phyloP scores from a whole-genome alignment of 2,329 filamentous ascomycete genomes.

The Hysterium pulicare region DNA sequence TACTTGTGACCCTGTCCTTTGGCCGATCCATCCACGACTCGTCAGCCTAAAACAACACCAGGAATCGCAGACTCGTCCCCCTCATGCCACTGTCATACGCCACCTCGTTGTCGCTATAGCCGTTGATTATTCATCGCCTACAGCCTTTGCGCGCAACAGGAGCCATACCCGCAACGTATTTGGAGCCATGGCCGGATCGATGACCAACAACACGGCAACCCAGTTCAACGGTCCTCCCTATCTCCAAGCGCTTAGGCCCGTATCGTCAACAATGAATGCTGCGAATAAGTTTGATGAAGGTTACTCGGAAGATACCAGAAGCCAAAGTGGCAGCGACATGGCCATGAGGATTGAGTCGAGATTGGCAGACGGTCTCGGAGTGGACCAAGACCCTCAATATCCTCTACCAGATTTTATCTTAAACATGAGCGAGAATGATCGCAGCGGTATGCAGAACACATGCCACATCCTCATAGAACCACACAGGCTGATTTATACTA shows the following conservation, averaged over 20 bases:
- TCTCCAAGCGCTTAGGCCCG: constrained; percentile 34
- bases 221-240: constrained; percentile 31
- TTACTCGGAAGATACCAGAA: constrained; percentile 72
- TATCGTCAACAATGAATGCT: constrained; percentile 33
- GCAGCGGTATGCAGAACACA: constrained; percentile 47
- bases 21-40: neutral
- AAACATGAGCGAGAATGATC: constrained; percentile 51
- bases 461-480: neutral
- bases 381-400: constrained; percentile 26
- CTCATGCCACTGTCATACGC: constrained; percentile 7
- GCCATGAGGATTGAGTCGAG: constrained; percentile 35
- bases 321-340: constrained; percentile 43
- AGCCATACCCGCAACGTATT: too few relatives aligned
- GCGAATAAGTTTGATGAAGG: constrained; percentile 67
- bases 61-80: constrained; percentile 2
- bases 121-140: too few relatives aligned
- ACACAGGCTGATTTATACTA: constrained; percentile 36
- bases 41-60: neutral
- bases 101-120: too few relatives aligned
- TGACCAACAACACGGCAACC: constrained; percentile 18
- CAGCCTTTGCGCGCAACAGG: too few relatives aligned
- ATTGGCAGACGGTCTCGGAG: constrained; percentile 33
- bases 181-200: constrained; percentile 30
- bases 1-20: neutral
- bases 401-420: constrained; percentile 55